Conservation (phyloP, 768 basidiomycete genomes). For the Naganishia onofrii region DNA sequence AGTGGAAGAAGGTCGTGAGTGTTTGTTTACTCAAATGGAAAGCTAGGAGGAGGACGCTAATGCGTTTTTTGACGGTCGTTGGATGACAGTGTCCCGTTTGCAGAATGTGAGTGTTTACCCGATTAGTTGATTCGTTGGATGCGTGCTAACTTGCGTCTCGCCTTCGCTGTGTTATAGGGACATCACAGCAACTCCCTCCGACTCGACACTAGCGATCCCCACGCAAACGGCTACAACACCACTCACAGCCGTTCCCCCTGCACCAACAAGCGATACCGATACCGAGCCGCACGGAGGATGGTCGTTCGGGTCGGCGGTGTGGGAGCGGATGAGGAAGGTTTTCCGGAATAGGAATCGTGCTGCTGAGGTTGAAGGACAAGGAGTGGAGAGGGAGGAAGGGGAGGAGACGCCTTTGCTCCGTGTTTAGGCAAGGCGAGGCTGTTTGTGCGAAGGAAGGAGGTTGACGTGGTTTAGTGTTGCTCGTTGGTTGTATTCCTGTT, state of each 20-base stretch:
- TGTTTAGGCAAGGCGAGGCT: neutral
- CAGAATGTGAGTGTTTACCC: conserved; percentile 28
- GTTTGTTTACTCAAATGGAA: too few relatives aligned
- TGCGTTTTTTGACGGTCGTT: neutral
- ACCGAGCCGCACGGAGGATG: neutral
- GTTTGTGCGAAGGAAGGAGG: neutral
- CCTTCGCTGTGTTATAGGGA: neutral
- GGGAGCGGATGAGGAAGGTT: neutral
- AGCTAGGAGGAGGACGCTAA: neutral
- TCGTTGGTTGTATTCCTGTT: neutral
- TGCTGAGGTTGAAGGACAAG: neutral
- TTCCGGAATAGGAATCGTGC: neutral
- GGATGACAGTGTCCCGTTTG: conserved; percentile 31
- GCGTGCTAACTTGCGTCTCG: neutral
- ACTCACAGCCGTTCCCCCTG: neutral
- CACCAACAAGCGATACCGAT: neutral
- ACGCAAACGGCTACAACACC: neutral
- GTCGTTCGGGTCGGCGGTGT: neutral
- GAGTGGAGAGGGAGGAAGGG: neutral
- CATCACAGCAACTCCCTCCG: neutral
- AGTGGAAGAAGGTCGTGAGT: conserved; percentile 85
- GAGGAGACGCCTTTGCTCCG: conserved; percentile 2
- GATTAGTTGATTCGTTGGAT: neutral
- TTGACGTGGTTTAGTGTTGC: neutral
- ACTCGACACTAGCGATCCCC: neutral